These are phyloP conservation scores for Penicillium sp. DNA, from an alignment of 2,329 filamentous ascomycete genomes.

Conservation along the genomic window DNA sequence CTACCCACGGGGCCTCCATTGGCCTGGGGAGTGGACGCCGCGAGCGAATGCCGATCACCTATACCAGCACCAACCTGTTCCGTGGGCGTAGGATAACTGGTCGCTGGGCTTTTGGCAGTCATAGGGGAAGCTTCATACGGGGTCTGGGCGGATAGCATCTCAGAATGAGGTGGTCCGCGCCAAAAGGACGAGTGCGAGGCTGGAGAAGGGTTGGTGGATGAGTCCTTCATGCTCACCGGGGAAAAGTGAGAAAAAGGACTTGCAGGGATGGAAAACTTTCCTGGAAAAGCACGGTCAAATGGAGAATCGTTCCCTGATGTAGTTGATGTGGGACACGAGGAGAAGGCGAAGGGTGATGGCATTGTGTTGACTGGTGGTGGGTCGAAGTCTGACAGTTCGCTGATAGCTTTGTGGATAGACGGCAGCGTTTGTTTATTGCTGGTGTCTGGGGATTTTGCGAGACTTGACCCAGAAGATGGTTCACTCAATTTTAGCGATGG, in stretches of 20 bases:
- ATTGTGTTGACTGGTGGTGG: constrained; percentile 23
- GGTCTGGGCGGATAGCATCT: constrained; percentile 27
- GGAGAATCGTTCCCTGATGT: constrained; percentile 26
- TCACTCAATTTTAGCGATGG: constrained; percentile 43
- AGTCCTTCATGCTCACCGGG: constrained; percentile 38
- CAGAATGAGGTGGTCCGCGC: constrained; percentile 28
- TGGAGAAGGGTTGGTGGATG: constrained; percentile 37
- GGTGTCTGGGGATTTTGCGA: constrained; percentile 34
- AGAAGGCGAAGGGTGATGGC: constrained; percentile 25
- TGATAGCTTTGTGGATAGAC: constrained; percentile 41
- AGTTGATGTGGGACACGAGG: constrained; percentile 28
- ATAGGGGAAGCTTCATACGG: constrained; percentile 32
- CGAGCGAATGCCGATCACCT: constrained; percentile 24
- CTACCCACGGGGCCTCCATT: constrained; percentile 30
- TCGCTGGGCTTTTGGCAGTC: constrained; percentile 35
- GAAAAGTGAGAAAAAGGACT: constrained; percentile 40
- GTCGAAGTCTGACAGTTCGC: constrained; percentile 28
- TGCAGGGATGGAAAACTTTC: constrained; percentile 31
- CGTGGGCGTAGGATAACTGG: constrained; percentile 42
- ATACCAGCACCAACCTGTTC: constrained; percentile 29
- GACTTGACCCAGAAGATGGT: constrained; percentile 35
- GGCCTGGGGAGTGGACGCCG: constrained; percentile 20
- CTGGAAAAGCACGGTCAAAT: constrained; percentile 32
- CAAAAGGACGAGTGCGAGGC: constrained; percentile 32
- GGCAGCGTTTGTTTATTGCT: constrained; percentile 38